Percentiles rank a stretch among this genome's conserved stretches.
phyloP scores from a whole-genome alignment of 2,329 filamentous ascomycete species.

The Simplicillium aogashimaense region DNA sequence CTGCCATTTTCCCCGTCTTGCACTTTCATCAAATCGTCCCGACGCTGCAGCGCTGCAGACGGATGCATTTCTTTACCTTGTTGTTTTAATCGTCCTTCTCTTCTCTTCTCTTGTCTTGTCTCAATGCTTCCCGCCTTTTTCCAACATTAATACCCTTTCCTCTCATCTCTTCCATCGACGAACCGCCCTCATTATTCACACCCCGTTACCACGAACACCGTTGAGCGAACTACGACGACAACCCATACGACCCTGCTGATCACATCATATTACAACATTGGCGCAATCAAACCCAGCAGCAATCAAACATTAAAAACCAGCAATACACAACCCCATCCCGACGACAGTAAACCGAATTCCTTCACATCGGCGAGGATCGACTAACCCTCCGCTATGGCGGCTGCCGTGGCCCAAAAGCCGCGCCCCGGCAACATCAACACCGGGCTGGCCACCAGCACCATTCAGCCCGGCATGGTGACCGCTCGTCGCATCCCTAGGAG shows the following conservation, averaged over 20 bases:
- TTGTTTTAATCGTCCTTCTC: too few relatives aligned
- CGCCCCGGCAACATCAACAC: slow-evolving; percentile 36
- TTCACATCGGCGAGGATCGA: background rate
- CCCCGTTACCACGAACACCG: too few relatives aligned
- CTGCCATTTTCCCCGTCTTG: too few relatives aligned
- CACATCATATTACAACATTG: too few relatives aligned
- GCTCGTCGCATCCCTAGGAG: slow-evolving; percentile 41
- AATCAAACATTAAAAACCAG: background rate
- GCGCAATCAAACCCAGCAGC: background rate
- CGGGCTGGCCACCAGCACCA: slow-evolving; percentile 31
- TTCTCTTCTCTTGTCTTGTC: too few relatives aligned
- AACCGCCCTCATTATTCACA: too few relatives aligned
- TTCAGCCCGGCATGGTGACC: slow-evolving; percentile 39
- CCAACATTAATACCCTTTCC: too few relatives aligned
- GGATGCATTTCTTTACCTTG: too few relatives aligned
- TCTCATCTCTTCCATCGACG: too few relatives aligned
- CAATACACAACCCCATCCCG: background rate
- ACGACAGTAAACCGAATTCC: background rate
- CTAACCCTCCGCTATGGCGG: slow-evolving; percentile 48
- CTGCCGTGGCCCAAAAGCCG: slow-evolving; percentile 63
- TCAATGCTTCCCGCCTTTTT: too few relatives aligned
- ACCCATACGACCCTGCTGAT: background rate
- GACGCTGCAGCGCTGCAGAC: too few relatives aligned
- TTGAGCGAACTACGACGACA: background rate
- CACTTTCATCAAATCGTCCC: too few relatives aligned